Percentiles rank a stretch among this genome's conserved stretches.
These are phyloP conservation scores for Boletellus emodensis DNA, from an alignment of 768 basidiomycete species.

Conservation along the genomic window DNA sequence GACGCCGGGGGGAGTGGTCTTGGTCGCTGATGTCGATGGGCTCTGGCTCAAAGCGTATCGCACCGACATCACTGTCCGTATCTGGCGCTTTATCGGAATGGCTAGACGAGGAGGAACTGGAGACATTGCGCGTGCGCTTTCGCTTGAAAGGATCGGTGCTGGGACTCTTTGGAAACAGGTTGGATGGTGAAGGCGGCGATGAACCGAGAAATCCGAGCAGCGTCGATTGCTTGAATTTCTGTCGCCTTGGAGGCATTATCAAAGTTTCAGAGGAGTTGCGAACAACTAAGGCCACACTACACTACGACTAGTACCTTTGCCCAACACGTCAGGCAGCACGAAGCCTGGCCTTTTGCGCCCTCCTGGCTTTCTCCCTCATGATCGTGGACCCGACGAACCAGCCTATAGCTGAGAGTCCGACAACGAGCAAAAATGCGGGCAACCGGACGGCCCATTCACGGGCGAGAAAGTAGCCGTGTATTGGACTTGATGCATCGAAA, in stretches of 20 bases:
- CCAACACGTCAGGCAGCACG: constrained; percentile 51
- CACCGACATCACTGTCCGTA: constrained; percentile 45
- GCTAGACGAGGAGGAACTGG: constrained; percentile 13
- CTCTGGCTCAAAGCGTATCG: constrained; percentile 48
- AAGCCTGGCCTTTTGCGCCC: constrained; percentile 55
- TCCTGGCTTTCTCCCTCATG: constrained; percentile 68
- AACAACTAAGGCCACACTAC: neutral
- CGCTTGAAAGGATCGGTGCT: constrained; percentile 3
- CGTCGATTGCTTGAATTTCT: constrained; percentile 42
- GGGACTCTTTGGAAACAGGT: neutral
- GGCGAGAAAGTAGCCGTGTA: constrained; percentile 78
- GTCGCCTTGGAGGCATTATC: constrained; percentile 7
- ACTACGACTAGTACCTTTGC: constrained; percentile 1
- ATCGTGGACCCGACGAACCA: constrained; percentile 75
- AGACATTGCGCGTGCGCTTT: constrained; percentile 11
- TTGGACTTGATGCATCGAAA: constrained; percentile 66
- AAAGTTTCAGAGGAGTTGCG: neutral
- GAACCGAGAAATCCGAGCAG: constrained; percentile 34
- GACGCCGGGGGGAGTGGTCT: constrained; percentile 24
- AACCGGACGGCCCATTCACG: constrained; percentile 91
- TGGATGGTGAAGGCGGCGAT: constrained; percentile 22
- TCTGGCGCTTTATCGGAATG: constrained; percentile 21
- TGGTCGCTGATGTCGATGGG: constrained; percentile 20
- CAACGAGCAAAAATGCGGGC: constrained; percentile 76
- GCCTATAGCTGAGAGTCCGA: constrained; percentile 79